Evolutionary conservation across 2,329 filamentous ascomycete genomes (phyloP).

Genomic region (Epichloe gansuensis): DNA sequence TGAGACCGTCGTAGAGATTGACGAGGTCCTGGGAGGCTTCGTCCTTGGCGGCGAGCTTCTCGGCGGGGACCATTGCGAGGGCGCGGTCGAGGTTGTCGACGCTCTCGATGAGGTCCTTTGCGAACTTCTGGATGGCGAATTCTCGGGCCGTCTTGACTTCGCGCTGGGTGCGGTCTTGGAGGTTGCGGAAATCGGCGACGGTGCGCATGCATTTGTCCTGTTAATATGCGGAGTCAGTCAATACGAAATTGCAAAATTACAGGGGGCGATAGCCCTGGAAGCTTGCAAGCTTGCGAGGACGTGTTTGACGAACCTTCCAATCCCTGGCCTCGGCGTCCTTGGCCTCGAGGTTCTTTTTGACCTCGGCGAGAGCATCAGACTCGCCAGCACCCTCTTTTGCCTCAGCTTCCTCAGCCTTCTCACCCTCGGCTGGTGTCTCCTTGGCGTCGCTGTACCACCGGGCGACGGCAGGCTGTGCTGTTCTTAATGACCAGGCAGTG

Average conservation of each 20-base stretch:
- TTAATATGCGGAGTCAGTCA: background rate
- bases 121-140: conserved; percentile 93
- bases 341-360: conserved; percentile 40
- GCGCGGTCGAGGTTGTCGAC: conserved; percentile 97
- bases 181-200: conserved; percentile 93
- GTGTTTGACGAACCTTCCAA: conserved; percentile 56
- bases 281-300: background rate
- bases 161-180: conserved; percentile 86
- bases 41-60: conserved; percentile 50
- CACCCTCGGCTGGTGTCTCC: conserved; percentile 18
- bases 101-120: conserved; percentile 85
- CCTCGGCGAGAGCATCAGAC: conserved; percentile 26
- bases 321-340: conserved; percentile 50
- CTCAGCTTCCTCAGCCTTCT: conserved; percentile 16
- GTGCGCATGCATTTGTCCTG: conserved; percentile 92
- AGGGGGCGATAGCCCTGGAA: background rate
- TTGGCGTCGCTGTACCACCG: conserved; percentile 40
- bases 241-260: background rate
- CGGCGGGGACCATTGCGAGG: conserved; percentile 61
- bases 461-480: conserved; percentile 21
- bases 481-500: conserved; percentile 24
- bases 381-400: conserved; percentile 17
- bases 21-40: conserved; percentile 58
- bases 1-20: conserved; percentile 76
- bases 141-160: conserved; percentile 79